Evolutionary conservation across 2,329 filamentous ascomycete species (phyloP).

Genomic region (Metarhizium sp.): DNA sequence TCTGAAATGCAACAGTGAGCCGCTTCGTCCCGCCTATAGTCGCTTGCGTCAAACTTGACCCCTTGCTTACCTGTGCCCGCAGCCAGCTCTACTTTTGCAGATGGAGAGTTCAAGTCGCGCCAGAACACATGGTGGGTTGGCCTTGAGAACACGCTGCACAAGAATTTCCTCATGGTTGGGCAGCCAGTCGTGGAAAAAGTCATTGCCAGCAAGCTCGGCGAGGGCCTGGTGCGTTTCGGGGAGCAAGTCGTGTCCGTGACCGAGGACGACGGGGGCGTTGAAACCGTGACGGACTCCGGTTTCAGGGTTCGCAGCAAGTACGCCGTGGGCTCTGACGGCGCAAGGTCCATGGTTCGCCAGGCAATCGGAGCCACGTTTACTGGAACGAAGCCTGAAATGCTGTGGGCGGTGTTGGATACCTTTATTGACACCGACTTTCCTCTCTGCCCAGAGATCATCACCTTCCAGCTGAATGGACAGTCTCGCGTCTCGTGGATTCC

Average conservation of each 20-base stretch:
- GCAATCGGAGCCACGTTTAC: conserved; percentile 29
- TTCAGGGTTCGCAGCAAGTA: conserved; percentile 28
- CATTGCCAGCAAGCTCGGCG: conserved; percentile 23
- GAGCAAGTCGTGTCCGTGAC: conserved; percentile 36
- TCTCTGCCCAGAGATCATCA: conserved; percentile 35
- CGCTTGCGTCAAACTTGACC: background rate
- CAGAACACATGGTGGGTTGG: conserved; percentile 39
- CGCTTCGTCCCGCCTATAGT: background rate
- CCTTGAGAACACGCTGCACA: conserved; percentile 33
- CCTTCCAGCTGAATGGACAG: conserved; percentile 34
- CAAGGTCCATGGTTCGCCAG: conserved; percentile 35
- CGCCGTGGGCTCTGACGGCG: conserved; percentile 43
- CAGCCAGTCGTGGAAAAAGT: conserved; percentile 34
- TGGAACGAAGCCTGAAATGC: conserved; percentile 39
- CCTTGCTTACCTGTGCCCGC: background rate
- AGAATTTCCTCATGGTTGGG: conserved; percentile 41
- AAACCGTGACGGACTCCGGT: conserved; percentile 23
- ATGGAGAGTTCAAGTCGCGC: conserved; percentile 36
- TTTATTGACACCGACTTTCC: conserved; percentile 41
- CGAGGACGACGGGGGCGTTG: conserved; percentile 43
- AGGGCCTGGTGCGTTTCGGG: conserved; percentile 23
- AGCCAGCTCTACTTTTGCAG: conserved; percentile 36
- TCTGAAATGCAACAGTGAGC: conserved; percentile 39
- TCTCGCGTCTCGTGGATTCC: conserved; percentile 40
- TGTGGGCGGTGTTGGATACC: conserved; percentile 37